phyloP scores from a whole-genome alignment of 2,329 filamentous ascomycete genomes.

The Alternaria solani region DNA sequence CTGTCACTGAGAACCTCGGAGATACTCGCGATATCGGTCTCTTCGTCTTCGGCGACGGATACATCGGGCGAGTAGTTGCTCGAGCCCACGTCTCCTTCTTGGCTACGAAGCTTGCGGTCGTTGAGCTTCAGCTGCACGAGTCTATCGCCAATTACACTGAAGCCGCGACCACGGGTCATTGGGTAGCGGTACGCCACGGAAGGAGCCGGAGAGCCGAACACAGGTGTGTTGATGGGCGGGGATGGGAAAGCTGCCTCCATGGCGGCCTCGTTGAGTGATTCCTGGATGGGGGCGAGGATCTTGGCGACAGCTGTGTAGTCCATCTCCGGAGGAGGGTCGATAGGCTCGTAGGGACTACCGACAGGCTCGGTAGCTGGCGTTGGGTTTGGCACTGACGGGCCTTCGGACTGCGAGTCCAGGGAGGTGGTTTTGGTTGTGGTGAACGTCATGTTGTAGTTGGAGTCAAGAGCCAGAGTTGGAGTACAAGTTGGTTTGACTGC shows the following conservation, averaged over 20 bases:
- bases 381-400: constrained; percentile 33
- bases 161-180: constrained; percentile 57
- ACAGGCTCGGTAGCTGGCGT: constrained; percentile 37
- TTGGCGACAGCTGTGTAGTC: constrained; percentile 39
- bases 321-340: constrained; percentile 27
- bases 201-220: constrained; percentile 36
- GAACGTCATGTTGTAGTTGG: constrained; percentile 9
- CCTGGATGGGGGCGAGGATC: constrained; percentile 40
- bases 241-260: constrained; percentile 40
- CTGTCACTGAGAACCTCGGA: constrained; percentile 30
- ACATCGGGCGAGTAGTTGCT: constrained; percentile 29
- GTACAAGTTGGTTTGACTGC: background rate
- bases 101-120: constrained; percentile 19
- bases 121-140: constrained; percentile 70
- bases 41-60: constrained; percentile 29
- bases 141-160: constrained; percentile 86
- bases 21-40: constrained; percentile 24
- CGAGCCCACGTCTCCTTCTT: constrained; percentile 27
- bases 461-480: background rate
- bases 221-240: constrained; percentile 44
- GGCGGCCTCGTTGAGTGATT: constrained; percentile 42
- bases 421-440: constrained; percentile 29
- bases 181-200: constrained; percentile 28
- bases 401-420: constrained; percentile 30
- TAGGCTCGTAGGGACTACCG: constrained; percentile 15